phyloP scores from a whole-genome alignment of 2,329 filamentous ascomycete genomes.

The Sporothrix inflata region DNA sequence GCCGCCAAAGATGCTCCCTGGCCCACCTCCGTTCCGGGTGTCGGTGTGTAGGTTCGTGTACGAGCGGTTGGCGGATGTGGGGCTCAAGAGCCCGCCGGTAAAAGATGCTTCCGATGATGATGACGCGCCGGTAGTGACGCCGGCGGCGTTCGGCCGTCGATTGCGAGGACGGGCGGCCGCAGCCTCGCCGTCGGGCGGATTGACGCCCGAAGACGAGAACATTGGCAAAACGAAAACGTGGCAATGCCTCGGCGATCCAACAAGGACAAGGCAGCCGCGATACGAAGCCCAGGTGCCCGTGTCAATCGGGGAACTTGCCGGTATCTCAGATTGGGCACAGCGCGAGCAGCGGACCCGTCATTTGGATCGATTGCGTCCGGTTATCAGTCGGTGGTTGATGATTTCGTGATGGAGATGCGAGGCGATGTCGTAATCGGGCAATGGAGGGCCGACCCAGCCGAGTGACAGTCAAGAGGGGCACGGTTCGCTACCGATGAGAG shows the following conservation, averaged over 20 bases:
- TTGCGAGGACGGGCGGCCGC: constrained; percentile 54
- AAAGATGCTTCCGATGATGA: constrained; percentile 38
- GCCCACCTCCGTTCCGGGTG: neutral
- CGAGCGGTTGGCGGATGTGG: constrained; percentile 11
- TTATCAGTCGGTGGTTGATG: constrained; percentile 7
- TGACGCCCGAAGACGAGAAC: constrained; percentile 51
- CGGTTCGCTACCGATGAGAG: neutral
- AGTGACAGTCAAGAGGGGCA: neutral
- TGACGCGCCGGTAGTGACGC: constrained; percentile 34
- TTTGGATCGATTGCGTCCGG: constrained; percentile 18
- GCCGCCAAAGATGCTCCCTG: neutral
- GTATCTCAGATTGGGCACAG: constrained; percentile 20
- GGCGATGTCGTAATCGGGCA: constrained; percentile 1
- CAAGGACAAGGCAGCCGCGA: too few species aligned
- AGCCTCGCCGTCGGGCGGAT: constrained; percentile 48
- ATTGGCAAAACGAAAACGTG: constrained; percentile 41
- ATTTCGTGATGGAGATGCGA: neutral
- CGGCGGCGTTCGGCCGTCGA: constrained; percentile 45
- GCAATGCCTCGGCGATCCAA: neutral
- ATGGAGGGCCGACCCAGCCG: neutral
- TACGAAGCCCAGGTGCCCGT: too few species aligned
- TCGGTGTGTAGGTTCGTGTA: constrained; percentile 12
- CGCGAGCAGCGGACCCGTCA: neutral
- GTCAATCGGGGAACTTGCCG: neutral
- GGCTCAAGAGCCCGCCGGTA: constrained; percentile 24